phyloP scores from a whole-genome alignment of 352 stramenopile genomes.

The Pythium oligandrum region DNA sequence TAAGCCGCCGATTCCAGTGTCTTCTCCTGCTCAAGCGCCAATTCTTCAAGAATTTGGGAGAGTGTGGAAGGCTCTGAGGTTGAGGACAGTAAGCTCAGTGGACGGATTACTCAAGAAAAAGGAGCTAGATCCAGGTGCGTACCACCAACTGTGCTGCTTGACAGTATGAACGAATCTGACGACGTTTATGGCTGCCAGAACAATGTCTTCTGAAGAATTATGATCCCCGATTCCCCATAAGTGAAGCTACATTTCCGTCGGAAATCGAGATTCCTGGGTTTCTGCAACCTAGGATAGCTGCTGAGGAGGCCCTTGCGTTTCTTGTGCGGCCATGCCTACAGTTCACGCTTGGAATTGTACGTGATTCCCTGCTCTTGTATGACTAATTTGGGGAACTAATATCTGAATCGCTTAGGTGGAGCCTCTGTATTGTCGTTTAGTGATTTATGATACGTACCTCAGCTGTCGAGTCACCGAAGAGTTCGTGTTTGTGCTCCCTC shows the following conservation, averaged over 20 bases:
- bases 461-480: constrained; percentile 59
- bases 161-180: too few species aligned
- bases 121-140: constrained; percentile 7
- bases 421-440: constrained; percentile 46
- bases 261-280: constrained; percentile 30
- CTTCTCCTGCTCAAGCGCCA: constrained; percentile 2
- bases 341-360: constrained; percentile 50
- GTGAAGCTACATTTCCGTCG: constrained; percentile 43
- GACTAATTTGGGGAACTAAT: background rate
- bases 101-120: constrained; percentile 14
- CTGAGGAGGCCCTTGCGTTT: constrained; percentile 45
- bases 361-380: constrained; percentile 3
- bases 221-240: constrained; percentile 37
- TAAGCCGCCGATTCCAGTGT: constrained; percentile 1
- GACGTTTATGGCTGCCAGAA: constrained; percentile 9
- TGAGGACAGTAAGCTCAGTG: constrained; percentile 3
- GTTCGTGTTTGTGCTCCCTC: constrained; percentile 47
- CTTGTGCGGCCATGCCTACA: constrained; percentile 35
- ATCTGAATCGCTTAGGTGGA: constrained; percentile 36
- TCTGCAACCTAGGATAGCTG: constrained; percentile 38
- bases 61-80: constrained; percentile 13
- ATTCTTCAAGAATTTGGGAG: constrained; percentile 15
- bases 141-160: too few species aligned
- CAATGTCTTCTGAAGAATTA: constrained; percentile 59
- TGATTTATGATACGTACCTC: constrained; percentile 58